A percentile compares a stretch with the other conserved stretches of the same genome.
phyloP scores from a whole-genome alignment of 148 eudicot species.

The Chenopodium suecicum region DNA sequence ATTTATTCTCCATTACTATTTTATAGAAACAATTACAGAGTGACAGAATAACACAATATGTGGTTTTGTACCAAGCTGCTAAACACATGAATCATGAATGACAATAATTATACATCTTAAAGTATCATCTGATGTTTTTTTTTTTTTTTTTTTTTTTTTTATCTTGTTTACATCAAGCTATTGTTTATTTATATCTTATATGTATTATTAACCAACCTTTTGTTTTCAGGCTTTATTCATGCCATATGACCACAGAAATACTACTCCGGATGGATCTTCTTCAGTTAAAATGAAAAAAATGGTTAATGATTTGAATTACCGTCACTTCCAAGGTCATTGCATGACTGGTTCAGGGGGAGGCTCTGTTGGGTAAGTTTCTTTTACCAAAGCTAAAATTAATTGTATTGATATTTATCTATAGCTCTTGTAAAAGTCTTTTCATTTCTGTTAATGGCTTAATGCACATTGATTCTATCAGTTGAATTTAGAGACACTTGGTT shows the following conservation, averaged over 20 bases:
- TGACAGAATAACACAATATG: neutral
- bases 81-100: neutral
- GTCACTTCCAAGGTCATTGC: conserved; percentile 74
- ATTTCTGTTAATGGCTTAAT: neutral
- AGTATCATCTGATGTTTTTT: neutral
- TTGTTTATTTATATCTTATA: neutral
- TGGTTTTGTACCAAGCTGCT: neutral
- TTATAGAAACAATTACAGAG: neutral
- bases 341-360: conserved; percentile 97
- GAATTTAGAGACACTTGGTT: neutral
- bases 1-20: neutral
- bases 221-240: conserved; percentile 81
- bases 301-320: conserved; percentile 71
- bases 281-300: conserved; percentile 62
- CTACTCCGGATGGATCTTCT: conserved; percentile 70
- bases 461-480: neutral
- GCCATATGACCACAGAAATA: conserved; percentile 98
- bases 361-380: conserved; percentile 73
- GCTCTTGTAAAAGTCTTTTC: neutral
- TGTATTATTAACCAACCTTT: conserved; percentile 7
- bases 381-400: conserved; percentile 6
- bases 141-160: neutral
- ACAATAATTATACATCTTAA: neutral
- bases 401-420: neutral
- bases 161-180: neutral